Percentiles rank a stretch among this genome's conserved stretches.
phyloP scores from a whole-genome alignment of 768 basidiomycete species.

The Mycena vitilis region DNA sequence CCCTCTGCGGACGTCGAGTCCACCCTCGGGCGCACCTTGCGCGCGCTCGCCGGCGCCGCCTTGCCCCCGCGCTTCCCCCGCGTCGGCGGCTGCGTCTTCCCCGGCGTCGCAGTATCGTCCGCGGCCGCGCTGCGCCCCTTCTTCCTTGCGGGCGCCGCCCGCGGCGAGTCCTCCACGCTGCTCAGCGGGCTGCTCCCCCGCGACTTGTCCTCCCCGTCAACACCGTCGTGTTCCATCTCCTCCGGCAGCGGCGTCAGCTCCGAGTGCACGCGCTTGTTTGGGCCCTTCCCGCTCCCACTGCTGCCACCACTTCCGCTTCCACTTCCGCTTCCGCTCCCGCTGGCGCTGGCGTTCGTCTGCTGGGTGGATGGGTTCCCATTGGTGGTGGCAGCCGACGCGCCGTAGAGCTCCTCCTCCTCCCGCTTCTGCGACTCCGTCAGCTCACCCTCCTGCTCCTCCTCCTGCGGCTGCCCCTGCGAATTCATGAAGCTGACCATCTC shows the following conservation, averaged over 20 bases:
- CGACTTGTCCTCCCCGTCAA: conserved; percentile 4
- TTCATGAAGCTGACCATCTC: conserved; percentile 61
- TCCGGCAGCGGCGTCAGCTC: conserved; percentile 60
- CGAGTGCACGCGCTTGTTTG: conserved; percentile 55
- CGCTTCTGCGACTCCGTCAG: conserved; percentile 11
- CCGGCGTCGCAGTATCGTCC: conserved; percentile 10
- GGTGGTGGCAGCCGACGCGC: neutral
- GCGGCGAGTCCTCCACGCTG: conserved; percentile 24
- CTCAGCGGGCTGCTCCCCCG: conserved; percentile 28
- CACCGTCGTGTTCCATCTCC: conserved; percentile 37
- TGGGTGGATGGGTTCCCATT: neutral
- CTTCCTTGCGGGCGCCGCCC: conserved; percentile 21
- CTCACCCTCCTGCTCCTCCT: conserved; percentile 9
- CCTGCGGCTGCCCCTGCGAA: conserved; percentile 43
- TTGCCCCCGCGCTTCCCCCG: conserved; percentile 11
- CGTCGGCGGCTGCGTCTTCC: neutral
- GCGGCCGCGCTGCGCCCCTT: conserved; percentile 17
- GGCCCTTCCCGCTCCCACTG: conserved; percentile 38
- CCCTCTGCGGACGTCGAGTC: conserved; percentile 5
- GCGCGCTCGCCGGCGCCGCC: conserved; percentile 16
- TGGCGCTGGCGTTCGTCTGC: neutral
- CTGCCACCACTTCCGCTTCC: neutral
- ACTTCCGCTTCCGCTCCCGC: neutral
- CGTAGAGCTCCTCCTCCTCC: conserved; percentile 2
- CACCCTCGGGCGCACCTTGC: conserved; percentile 26